A percentile compares a stretch with the other conserved stretches of the same genome.
These are phyloP conservation scores for Chrysanthemum lavandulifolium DNA, from an alignment of 129 eudicot genomes.

Conservation along the genomic window DNA sequence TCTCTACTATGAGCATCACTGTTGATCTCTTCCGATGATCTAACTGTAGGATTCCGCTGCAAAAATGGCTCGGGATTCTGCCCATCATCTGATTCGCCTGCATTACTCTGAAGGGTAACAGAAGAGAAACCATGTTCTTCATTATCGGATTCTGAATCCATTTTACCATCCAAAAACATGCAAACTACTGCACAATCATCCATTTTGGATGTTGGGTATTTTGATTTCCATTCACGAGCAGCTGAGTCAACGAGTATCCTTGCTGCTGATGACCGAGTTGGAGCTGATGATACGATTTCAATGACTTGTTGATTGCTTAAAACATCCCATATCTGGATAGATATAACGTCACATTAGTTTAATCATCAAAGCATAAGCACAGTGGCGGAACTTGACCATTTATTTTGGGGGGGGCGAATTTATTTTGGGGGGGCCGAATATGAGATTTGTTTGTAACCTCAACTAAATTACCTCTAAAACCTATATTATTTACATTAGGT, in stretches of 20 bases:
- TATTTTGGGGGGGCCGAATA: too few relatives aligned
- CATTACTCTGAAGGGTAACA: slow-evolving; percentile 74
- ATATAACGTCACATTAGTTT: background rate
- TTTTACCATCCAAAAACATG: slow-evolving; percentile 82
- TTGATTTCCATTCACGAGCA: slow-evolving; percentile 87
- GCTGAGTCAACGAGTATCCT: slow-evolving; percentile 80
- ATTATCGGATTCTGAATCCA: slow-evolving; percentile 87
- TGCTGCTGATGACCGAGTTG: slow-evolving; percentile 85
- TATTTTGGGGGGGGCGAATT: too few relatives aligned
- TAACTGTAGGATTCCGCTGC: slow-evolving; percentile 68
- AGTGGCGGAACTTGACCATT: too few relatives aligned
- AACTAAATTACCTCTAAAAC: too few relatives aligned
- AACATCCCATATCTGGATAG: slow-evolving; percentile 89
- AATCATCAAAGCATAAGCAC: background rate
- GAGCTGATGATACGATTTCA: slow-evolving; percentile 69
- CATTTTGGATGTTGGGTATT: slow-evolving; percentile 92
- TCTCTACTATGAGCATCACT: slow-evolving; percentile 29
- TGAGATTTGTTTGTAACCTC: too few relatives aligned
- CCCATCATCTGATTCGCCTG: slow-evolving; percentile 80
- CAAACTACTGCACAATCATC: slow-evolving; percentile 98
- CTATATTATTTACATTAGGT: too few relatives aligned
- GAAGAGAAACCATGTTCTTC: slow-evolving; percentile 85
- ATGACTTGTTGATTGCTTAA: slow-evolving; percentile 90
- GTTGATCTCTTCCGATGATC: slow-evolving; percentile 65
- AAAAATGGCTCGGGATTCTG: slow-evolving; percentile 71